These are phyloP conservation scores for Ilex aquifolium DNA, from an alignment of 257 asterid genomes.

Conservation along the genomic window DNA sequence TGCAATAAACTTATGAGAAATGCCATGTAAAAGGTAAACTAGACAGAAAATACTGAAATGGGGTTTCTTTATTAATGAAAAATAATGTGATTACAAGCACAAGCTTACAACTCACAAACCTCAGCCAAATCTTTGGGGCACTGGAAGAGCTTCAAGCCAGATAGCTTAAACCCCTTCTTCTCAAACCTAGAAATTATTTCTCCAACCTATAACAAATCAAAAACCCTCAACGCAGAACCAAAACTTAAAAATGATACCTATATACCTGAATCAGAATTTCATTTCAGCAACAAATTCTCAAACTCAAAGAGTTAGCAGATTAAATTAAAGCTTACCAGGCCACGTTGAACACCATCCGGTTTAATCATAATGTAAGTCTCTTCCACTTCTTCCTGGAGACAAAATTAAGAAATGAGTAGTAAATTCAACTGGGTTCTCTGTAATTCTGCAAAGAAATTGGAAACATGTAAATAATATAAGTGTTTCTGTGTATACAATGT, in stretches of 20 bases:
- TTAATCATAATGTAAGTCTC: conserved; percentile 84
- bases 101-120: conserved; percentile 36
- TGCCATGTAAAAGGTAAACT: no score
- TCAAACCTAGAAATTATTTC: conserved; percentile 91
- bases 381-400: conserved; percentile 55
- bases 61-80: no score
- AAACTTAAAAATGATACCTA: background rate
- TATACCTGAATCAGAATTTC: background rate
- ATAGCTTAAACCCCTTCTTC: conserved; percentile 86
- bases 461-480: background rate
- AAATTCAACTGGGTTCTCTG: conserved; percentile 2
- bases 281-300: background rate
- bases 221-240: conserved; percentile 9
- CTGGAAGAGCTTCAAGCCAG: conserved; percentile 73
- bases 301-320: background rate
- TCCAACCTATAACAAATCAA: conserved; percentile 49
- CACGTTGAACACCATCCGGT: conserved; percentile 97
- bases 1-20: no score
- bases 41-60: no score
- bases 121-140: conserved; percentile 83
- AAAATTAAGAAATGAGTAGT: background rate
- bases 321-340: conserved; percentile 49
- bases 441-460: background rate
- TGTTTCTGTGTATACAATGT: no score
- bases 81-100: conserved; percentile 1